Evolutionary conservation across 257 asterid genomes (phyloP).

Genomic region (Solanum gandarillasii): DNA sequence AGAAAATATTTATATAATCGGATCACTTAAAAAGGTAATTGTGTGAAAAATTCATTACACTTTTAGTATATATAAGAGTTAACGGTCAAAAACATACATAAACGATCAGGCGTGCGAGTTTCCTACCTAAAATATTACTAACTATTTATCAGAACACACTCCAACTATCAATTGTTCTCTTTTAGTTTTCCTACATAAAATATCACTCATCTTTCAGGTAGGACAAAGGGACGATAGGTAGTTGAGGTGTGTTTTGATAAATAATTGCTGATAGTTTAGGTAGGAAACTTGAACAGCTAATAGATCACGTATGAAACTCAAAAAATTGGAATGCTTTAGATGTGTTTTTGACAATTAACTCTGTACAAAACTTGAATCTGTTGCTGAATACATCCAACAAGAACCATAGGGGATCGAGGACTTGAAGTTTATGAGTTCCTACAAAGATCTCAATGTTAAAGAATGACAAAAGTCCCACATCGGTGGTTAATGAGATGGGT

Average conservation of each 20-base stretch:
- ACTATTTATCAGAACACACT: neutral
- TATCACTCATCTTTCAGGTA: neutral
- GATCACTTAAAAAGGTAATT: neutral
- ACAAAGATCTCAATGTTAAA: neutral
- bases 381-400: neutral
- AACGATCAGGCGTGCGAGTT: neutral
- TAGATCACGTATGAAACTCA: neutral
- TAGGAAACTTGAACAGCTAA: neutral
- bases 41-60: neutral
- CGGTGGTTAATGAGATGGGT: too few relatives aligned
- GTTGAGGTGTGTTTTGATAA: neutral
- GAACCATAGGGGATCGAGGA: neutral
- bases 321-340: neutral
- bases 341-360: too few relatives aligned
- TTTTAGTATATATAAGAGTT: neutral
- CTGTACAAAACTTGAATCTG: neutral
- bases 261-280: too few relatives aligned
- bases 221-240: neutral
- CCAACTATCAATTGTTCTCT: neutral
- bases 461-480: too few relatives aligned
- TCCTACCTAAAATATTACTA: neutral
- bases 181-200: neutral
- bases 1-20: neutral
- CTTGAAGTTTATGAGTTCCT: neutral
- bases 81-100: too few relatives aligned